Conservation (phyloP, 495 filamentous ascomycete genomes). For the Aspergillus nidulans region DNA sequence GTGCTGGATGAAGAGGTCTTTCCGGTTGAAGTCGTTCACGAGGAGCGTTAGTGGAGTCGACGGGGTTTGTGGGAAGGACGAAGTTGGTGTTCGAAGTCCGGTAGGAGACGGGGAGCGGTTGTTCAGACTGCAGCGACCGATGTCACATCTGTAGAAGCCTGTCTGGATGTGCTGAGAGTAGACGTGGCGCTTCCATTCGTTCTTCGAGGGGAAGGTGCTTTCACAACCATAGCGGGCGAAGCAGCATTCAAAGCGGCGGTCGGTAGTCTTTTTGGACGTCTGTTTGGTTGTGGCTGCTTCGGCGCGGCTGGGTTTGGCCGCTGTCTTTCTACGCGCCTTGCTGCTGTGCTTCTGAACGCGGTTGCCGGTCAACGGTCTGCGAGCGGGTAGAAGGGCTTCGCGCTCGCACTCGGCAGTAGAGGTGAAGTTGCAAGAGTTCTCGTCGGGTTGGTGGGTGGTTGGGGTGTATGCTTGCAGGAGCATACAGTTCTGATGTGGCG, state of each 20-base stretch:
- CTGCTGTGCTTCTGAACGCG: conserved; percentile 4
- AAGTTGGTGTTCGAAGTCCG: conserved; percentile 77
- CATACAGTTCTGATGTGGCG: neutral
- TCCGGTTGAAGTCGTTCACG: conserved; percentile 79
- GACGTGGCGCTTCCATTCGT: conserved; percentile 96
- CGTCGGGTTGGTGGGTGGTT: neutral
- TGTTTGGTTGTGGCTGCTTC: conserved; percentile 2
- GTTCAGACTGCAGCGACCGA: conserved; percentile 53
- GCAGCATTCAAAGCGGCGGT: conserved; percentile 72
- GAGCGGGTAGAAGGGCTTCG: neutral
- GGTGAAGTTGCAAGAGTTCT: neutral
- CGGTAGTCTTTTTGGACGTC: conserved; percentile 13
- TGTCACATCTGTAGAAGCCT: conserved; percentile 75
- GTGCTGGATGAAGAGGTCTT: conserved; percentile 91
- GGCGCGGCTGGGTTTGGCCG: conserved; percentile 11
- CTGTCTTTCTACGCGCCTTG: conserved; percentile 4
- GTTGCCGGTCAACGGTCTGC: neutral
- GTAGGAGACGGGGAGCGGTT: conserved; percentile 23
- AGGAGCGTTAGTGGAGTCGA: conserved; percentile 9
- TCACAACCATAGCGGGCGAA: conserved; percentile 79
- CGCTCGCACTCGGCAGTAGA: neutral
- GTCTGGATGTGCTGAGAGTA: conserved; percentile 74
- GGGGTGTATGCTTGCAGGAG: neutral
- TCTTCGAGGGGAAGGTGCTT: conserved; percentile 85
- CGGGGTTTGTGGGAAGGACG: neutral